These are phyloP conservation scores for Stephania yunnanensis DNA, from an alignment of 164 flowering plant species.

Conservation along the genomic window DNA sequence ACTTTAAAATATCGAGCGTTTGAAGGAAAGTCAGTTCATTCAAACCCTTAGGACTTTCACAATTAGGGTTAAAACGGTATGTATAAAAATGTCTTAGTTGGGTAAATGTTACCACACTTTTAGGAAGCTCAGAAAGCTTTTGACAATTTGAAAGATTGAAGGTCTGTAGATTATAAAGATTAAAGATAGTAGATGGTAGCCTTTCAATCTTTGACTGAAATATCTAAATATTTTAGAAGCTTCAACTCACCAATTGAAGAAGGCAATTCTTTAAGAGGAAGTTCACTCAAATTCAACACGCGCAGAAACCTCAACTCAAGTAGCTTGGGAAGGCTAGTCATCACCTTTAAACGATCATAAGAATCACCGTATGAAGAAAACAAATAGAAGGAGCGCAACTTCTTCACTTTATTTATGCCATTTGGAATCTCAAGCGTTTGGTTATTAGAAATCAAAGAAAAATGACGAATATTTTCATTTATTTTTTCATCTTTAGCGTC, in stretches of 20 bases:
- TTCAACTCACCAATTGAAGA: neutral
- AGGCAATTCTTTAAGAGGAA: neutral
- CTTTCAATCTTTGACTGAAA: neutral
- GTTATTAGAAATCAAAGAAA: neutral
- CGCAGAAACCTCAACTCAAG: too few species aligned
- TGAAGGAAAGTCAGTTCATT: too few species aligned
- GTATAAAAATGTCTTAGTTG: neutral
- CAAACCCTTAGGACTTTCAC: too few species aligned
- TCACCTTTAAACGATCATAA: neutral
- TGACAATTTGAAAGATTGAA: neutral
- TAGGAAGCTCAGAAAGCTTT: neutral
- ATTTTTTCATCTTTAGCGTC: too few species aligned
- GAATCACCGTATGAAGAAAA: neutral
- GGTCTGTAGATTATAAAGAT: neutral
- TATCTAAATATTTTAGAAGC: conserved; percentile 5
- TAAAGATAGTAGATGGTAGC: neutral
- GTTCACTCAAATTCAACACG: neutral
- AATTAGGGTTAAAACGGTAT: too few species aligned
- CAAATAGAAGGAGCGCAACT: too few species aligned
- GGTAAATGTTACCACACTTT: neutral
- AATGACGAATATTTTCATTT: neutral
- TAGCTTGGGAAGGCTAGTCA: too few species aligned
- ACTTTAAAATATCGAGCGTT: too few species aligned
- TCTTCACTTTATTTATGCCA: neutral
- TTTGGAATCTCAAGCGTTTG: neutral